These are phyloP conservation scores for Candida sakaeoensis DNA, from an alignment of 805 yeast species.

Conservation along the genomic window DNA sequence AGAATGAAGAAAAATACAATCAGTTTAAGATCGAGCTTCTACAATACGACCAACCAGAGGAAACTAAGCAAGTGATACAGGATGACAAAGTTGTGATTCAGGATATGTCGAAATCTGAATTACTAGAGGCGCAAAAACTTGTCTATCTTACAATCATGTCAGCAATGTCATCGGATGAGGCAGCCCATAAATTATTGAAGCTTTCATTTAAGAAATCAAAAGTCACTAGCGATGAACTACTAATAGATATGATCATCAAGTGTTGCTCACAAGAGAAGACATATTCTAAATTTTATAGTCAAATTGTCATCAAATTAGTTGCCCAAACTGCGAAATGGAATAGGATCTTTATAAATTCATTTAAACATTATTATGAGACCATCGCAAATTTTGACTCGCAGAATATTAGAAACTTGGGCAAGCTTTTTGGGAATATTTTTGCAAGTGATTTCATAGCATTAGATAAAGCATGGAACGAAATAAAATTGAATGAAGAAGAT, in stretches of 20 bases:
- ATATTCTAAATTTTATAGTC: conserved; percentile 81
- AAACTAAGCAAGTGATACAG: conserved; percentile 9
- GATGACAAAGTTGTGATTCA: conserved; percentile 26
- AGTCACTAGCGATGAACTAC: conserved; percentile 41
- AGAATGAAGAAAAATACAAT: conserved; percentile 47
- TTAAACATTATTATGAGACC: conserved; percentile 51
- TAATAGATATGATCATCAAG: conserved; percentile 71
- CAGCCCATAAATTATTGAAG: conserved; percentile 77
- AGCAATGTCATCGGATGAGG: conserved; percentile 87
- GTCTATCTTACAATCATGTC: conserved; percentile 85
- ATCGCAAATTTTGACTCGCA: conserved; percentile 70
- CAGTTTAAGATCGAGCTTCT: conserved; percentile 42
- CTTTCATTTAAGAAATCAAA: conserved; percentile 34
- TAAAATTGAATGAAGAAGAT: conserved; percentile 62
- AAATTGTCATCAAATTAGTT: conserved; percentile 65
- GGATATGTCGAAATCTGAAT: conserved; percentile 68
- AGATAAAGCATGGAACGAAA: conserved; percentile 47
- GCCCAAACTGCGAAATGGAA: conserved; percentile 54
- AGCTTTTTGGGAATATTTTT: conserved; percentile 80
- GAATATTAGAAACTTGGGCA: conserved; percentile 73
- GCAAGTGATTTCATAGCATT: conserved; percentile 68
- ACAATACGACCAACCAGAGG: conserved; percentile 27
- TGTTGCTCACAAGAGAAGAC: conserved; percentile 84
- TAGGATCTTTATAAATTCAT: conserved; percentile 43
- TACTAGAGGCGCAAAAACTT: conserved; percentile 64